phyloP scores from a whole-genome alignment of 2,329 filamentous ascomycete genomes.

The Exophiala phaeomuriformis region DNA sequence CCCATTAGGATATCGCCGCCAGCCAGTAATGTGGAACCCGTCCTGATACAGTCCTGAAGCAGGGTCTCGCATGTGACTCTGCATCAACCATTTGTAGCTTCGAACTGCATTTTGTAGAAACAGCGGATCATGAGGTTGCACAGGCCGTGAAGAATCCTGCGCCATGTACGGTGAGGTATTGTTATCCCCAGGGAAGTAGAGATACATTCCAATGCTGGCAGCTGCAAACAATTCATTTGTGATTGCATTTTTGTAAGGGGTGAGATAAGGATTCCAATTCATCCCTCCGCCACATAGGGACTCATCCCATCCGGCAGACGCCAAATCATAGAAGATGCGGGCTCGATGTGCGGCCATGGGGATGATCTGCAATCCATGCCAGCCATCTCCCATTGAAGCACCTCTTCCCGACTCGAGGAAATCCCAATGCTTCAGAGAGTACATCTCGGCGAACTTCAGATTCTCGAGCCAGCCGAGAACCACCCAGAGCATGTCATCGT shows the following conservation, averaged over 20 bases:
- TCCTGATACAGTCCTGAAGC: conserved; percentile 65
- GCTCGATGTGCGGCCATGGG: conserved; percentile 74
- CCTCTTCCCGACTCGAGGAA: conserved; percentile 21
- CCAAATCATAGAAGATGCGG: conserved; percentile 77
- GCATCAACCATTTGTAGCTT: conserved; percentile 72
- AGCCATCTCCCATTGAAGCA: conserved; percentile 35
- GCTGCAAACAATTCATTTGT: conserved; percentile 88
- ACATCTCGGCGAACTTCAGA: conserved; percentile 66
- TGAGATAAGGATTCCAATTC: conserved; percentile 74
- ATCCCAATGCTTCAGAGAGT: conserved; percentile 56
- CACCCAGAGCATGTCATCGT: conserved; percentile 93
- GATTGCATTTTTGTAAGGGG: conserved; percentile 91
- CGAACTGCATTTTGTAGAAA: conserved; percentile 68
- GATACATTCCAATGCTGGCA: conserved; percentile 80
- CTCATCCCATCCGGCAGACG: conserved; percentile 71
- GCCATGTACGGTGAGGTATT: conserved; percentile 61
- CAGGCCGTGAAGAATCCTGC: conserved; percentile 24
- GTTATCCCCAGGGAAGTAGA: conserved; percentile 74
- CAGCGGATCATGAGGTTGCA: conserved; percentile 48
- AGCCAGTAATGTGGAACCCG: conserved; percentile 76
- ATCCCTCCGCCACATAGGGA: conserved; percentile 78
- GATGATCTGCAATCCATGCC: conserved; percentile 71
- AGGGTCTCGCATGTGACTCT: conserved; percentile 73
- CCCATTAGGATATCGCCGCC: conserved; percentile 37
- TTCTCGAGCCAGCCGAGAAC: conserved; percentile 84